phyloP scores from a whole-genome alignment of 2,329 filamentous ascomycete genomes.

The Cladosporium colombiae region DNA sequence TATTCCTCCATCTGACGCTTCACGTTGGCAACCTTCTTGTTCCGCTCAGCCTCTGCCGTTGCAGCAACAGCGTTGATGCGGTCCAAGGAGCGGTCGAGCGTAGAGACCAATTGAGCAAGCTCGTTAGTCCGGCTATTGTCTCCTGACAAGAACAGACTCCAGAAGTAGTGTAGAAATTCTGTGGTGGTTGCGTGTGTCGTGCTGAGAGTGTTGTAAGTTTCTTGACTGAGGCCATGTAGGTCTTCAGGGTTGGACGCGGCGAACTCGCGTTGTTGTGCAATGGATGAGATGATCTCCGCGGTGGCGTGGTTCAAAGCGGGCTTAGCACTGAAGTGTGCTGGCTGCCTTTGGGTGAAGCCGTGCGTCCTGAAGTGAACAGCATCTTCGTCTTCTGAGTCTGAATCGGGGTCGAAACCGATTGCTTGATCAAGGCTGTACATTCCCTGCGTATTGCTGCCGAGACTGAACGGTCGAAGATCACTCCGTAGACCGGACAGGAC shows the following conservation, averaged over 20 bases:
- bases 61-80: slow-evolving; percentile 79
- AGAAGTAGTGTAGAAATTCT: slow-evolving; percentile 98
- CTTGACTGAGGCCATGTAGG: slow-evolving; percentile 40
- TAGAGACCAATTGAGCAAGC: slow-evolving; percentile 78
- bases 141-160: slow-evolving; percentile 86
- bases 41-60: slow-evolving; percentile 74
- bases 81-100: slow-evolving; percentile 72
- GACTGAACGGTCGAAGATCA: slow-evolving; percentile 57
- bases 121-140: slow-evolving; percentile 74
- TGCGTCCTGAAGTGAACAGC: slow-evolving; percentile 26
- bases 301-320: slow-evolving; percentile 49
- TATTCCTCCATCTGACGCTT: slow-evolving; percentile 71
- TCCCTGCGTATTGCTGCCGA: slow-evolving; percentile 34
- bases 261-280: slow-evolving; percentile 12
- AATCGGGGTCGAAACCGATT: slow-evolving; percentile 70
- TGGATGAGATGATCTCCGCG: slow-evolving; percentile 45
- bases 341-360: slow-evolving; percentile 42
- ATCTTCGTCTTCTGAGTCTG: slow-evolving; percentile 56
- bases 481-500: slow-evolving; percentile 65
- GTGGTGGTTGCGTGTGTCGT: slow-evolving; percentile 89
- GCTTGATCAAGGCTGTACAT: slow-evolving; percentile 56
- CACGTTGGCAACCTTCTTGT: slow-evolving; percentile 64
- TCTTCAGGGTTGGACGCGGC: slow-evolving; percentile 30
- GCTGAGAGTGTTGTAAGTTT: slow-evolving; percentile 62
- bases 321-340: slow-evolving; percentile 26